A percentile compares a stretch with the other conserved stretches of the same genome.
These are phyloP conservation scores for Sparassis latifolia DNA, from an alignment of 1,284 basidiomycete genomes.

Conservation along the genomic window DNA sequence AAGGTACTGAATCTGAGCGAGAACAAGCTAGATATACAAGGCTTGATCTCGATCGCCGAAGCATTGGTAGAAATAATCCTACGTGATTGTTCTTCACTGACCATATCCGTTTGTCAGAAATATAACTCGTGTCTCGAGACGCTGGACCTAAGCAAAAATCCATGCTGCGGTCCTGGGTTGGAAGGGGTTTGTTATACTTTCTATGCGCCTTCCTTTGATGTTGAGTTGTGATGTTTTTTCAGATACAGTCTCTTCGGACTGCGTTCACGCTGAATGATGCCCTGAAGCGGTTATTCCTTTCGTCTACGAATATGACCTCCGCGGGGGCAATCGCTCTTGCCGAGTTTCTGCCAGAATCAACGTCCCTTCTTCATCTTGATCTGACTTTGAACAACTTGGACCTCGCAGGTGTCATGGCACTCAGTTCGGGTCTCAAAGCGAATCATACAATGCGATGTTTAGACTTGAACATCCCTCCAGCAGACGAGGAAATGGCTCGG, in stretches of 20 bases:
- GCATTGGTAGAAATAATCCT: slow-evolving; percentile 60
- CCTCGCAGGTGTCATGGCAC: slow-evolving; percentile 88
- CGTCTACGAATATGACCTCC: slow-evolving; percentile 76
- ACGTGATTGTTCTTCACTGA: slow-evolving; percentile 1
- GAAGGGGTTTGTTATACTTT: slow-evolving; percentile 65
- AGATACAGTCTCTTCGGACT: slow-evolving; percentile 86
- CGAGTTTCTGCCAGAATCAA: slow-evolving; percentile 91
- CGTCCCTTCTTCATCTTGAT: slow-evolving; percentile 84
- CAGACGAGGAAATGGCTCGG: slow-evolving; percentile 84
- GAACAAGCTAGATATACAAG: slow-evolving; percentile 84
- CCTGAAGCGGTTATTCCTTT: slow-evolving; percentile 88
- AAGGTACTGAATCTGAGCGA: slow-evolving; percentile 93
- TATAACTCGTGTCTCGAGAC: slow-evolving; percentile 94
- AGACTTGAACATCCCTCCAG: slow-evolving; percentile 88
- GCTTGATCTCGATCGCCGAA: slow-evolving; percentile 81
- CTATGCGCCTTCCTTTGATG: not conserved
- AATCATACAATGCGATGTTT: slow-evolving; percentile 88
- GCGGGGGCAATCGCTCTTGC: slow-evolving; percentile 91
- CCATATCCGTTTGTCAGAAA: slow-evolving; percentile 49
- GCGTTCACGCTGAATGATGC: slow-evolving; percentile 92
- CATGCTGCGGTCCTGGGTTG: slow-evolving; percentile 81
- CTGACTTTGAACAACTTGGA: slow-evolving; percentile 79
- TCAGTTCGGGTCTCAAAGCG: slow-evolving; percentile 77
- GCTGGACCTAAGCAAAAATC: slow-evolving; percentile 89
- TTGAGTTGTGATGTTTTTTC: slow-evolving; percentile 1